Percentiles rank a stretch among this genome's conserved stretches.
Evolutionary conservation across 2,329 filamentous ascomycete genomes (phyloP).

Genomic region (Immersiporthe knoxdaviesiana): DNA sequence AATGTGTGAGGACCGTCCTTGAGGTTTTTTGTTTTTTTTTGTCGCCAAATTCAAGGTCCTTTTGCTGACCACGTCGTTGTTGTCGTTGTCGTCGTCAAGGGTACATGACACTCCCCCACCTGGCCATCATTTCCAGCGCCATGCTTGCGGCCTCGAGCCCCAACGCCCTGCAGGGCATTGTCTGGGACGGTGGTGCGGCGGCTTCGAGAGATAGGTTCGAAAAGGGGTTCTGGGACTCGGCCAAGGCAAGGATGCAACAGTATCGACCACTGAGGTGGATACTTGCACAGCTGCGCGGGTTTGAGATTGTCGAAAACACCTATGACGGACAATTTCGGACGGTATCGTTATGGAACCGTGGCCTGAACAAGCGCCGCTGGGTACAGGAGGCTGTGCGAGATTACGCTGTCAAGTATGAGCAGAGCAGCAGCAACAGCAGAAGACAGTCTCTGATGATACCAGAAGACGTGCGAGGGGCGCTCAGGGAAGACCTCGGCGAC

Average conservation of each 20-base stretch:
- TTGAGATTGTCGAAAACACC: constrained; percentile 33
- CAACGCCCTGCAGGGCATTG: constrained; percentile 37
- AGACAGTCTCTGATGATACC: constrained; percentile 1
- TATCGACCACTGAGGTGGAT: constrained; percentile 17
- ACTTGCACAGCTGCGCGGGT: constrained; percentile 31
- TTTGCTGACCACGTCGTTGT: constrained; percentile 14
- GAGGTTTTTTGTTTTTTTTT: too few relatives aligned
- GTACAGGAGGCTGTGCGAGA: constrained; percentile 20
- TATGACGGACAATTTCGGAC: constrained; percentile 30
- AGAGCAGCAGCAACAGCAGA: not conserved
- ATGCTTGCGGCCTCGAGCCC: constrained; percentile 40
- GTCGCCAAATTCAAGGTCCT: not conserved
- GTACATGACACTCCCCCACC: constrained; percentile 42
- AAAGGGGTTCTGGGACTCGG: constrained; percentile 32
- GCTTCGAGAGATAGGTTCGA: constrained; percentile 32
- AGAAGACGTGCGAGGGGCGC: not conserved
- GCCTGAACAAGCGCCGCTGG: constrained; percentile 27
- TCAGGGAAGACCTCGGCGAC: constrained; percentile 10
- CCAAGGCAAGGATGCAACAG: constrained; percentile 29
- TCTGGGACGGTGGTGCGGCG: constrained; percentile 36
- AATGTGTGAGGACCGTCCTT: constrained; percentile 36
- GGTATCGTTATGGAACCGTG: constrained; percentile 40
- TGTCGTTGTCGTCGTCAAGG: constrained; percentile 25
- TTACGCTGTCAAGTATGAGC: not conserved
- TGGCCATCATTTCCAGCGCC: constrained; percentile 39